Percentiles rank a stretch among this genome's conserved stretches.
Evolutionary conservation across 345 rosid genomes (phyloP).

Genomic region (Excoecaria cochinchinensis): DNA sequence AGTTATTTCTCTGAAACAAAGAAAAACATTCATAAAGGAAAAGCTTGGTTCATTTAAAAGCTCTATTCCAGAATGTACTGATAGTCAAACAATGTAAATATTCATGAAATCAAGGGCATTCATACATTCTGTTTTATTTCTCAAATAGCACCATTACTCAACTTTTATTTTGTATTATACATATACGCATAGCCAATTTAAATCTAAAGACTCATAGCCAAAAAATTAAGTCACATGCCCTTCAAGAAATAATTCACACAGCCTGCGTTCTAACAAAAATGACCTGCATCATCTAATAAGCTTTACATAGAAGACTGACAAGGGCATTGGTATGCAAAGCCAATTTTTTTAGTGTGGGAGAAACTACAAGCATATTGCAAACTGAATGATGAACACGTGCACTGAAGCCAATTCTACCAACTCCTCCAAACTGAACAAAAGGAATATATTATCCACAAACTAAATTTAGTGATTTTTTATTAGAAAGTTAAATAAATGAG

Average conservation of each 20-base stretch:
- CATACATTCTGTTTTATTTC: neutral
- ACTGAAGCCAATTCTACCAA: neutral
- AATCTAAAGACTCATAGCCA: neutral
- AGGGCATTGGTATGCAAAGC: neutral
- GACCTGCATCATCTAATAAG: neutral
- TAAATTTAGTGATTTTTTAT: neutral
- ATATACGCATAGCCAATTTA: neutral
- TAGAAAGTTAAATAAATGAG: neutral
- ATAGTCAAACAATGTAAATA: neutral
- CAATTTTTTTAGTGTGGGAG: neutral
- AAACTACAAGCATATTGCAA: neutral
- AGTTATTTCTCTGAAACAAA: neutral
- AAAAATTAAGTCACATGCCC: neutral
- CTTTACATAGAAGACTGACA: neutral
- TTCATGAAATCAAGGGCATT: neutral
- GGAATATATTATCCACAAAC: neutral
- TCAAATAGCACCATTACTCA: neutral
- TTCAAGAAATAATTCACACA: constrained; percentile 2
- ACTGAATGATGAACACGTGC: neutral
- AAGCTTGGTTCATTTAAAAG: neutral
- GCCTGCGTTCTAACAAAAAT: neutral
- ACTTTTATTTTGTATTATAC: neutral
- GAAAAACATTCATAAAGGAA: neutral
- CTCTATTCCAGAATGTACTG: neutral
- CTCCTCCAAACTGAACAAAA: neutral